Conservation (phyloP, 2,329 filamentous ascomycete species). For the Helotiales sp. region DNA sequence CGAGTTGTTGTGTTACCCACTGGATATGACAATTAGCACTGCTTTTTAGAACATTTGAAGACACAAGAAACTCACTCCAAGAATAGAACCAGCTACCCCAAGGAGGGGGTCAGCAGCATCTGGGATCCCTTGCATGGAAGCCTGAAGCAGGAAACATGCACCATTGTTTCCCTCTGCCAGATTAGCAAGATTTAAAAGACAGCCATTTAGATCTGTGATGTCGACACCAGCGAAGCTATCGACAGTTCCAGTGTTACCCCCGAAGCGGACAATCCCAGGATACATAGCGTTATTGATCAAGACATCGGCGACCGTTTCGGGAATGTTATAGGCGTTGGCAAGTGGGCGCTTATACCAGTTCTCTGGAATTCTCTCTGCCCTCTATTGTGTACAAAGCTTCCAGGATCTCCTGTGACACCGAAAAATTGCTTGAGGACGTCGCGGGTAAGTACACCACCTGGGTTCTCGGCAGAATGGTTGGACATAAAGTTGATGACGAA, state of each 20-base stretch:
- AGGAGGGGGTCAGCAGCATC: background rate
- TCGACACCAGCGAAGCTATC: background rate
- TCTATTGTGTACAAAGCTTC: constrained; percentile 26
- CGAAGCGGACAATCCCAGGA: background rate
- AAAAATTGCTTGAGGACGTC: constrained; percentile 34
- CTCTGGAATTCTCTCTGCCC: constrained; percentile 33
- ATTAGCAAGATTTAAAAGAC: background rate
- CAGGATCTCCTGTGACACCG: constrained; percentile 26
- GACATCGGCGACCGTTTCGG: background rate
- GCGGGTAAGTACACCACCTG: constrained; percentile 40
- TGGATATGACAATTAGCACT: background rate
- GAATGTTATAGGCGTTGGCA: background rate
- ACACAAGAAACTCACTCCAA: background rate
- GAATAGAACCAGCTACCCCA: background rate
- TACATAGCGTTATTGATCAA: background rate
- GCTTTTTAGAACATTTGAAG: background rate
- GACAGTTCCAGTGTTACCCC: background rate
- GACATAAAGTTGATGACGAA: constrained; percentile 42
- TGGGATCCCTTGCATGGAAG: background rate
- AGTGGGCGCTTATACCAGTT: constrained; percentile 27
- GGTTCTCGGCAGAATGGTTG: constrained; percentile 41
- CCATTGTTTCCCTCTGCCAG: background rate
- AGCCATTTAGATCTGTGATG: background rate
- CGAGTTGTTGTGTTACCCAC: background rate
- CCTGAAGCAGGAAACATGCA: background rate